These are phyloP conservation scores for Populus simonii DNA, from an alignment of 345 rosid genomes.

Conservation along the genomic window DNA sequence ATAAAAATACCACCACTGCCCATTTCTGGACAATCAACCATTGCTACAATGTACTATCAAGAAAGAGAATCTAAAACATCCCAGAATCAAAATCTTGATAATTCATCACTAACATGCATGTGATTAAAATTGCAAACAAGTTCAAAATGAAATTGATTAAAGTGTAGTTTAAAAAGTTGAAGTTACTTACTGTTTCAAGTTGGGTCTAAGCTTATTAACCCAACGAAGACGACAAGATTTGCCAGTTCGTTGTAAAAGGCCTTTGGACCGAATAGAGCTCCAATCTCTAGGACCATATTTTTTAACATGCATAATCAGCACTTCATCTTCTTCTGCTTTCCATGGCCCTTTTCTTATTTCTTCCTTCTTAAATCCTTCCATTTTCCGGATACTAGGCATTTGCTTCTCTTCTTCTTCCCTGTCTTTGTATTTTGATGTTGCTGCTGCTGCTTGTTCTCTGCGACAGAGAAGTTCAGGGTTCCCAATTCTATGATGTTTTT, in stretches of 20 bases:
- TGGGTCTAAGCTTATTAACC: slow-evolving; percentile 94
- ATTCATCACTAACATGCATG: neutral
- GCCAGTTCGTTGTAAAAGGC: slow-evolving; percentile 77
- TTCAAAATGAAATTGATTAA: neutral
- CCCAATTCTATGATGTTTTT: neutral
- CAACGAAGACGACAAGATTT: slow-evolving; percentile 97
- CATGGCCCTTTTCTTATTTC: slow-evolving; percentile 87
- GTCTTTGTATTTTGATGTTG: neutral
- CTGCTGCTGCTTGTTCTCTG: neutral
- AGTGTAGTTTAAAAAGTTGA: neutral
- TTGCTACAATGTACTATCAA: neutral
- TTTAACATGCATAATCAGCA: slow-evolving; percentile 64
- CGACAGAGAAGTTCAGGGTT: neutral
- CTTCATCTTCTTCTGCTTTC: slow-evolving; percentile 89
- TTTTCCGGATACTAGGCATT: neutral
- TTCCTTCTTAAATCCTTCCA: slow-evolving; percentile 41
- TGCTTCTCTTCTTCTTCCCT: neutral
- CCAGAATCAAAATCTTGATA: neutral
- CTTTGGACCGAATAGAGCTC: slow-evolving; percentile 99
- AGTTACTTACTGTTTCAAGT: slow-evolving; percentile 61
- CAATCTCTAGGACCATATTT: slow-evolving; percentile 85
- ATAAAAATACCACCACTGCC: neutral
- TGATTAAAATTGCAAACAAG: neutral
- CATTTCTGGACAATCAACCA: neutral
- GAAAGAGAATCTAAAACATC: neutral